Conservation (phyloP, 1,284 basidiomycete species). For the Ceratobasidium papillatum region DNA sequence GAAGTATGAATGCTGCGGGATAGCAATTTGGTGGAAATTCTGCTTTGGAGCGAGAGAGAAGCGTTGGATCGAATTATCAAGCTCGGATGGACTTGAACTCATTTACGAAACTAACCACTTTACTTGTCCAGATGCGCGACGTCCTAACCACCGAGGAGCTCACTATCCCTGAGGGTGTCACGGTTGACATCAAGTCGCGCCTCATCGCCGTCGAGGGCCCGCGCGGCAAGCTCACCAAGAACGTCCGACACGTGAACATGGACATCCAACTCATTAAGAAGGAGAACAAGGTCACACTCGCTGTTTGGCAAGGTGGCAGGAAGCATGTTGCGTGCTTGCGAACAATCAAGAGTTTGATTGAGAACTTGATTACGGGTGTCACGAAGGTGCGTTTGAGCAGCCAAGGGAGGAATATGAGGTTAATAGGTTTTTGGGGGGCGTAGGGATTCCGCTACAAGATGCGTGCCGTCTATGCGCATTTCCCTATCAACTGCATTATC, state of each 20-base stretch:
- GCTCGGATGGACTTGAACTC: constrained; percentile 21
- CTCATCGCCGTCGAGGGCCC: constrained; percentile 90
- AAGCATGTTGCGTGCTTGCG: constrained; percentile 99
- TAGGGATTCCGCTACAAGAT: constrained; percentile 99
- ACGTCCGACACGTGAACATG: constrained; percentile 95
- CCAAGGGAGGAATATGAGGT: not conserved
- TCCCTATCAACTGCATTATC: constrained; percentile 99
- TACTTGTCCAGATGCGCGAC: constrained; percentile 78
- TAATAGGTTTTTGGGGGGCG: not conserved
- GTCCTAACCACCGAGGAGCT: constrained; percentile 94
- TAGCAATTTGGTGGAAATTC: constrained; percentile 10
- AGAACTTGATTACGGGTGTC: constrained; percentile 98
- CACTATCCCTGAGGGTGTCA: constrained; percentile 85
- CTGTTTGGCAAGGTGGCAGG: constrained; percentile 97
- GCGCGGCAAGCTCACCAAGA: constrained; percentile 89
- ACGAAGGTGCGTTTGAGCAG: constrained; percentile 72
- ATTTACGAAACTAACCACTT: constrained; percentile 2
- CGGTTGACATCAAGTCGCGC: constrained; percentile 86
- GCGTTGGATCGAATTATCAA: not conserved
- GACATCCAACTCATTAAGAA: constrained; percentile 85
- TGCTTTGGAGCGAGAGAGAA: not conserved
- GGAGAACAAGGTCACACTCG: constrained; percentile 83
- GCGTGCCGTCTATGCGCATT: constrained; percentile 99
- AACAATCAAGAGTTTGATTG: constrained; percentile 93
- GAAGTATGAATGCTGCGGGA: not conserved